A percentile compares a stretch with the other conserved stretches of the same genome.
Evolutionary conservation across 768 basidiomycete genomes (phyloP).

Genomic region (Daedaleopsis sinensis): DNA sequence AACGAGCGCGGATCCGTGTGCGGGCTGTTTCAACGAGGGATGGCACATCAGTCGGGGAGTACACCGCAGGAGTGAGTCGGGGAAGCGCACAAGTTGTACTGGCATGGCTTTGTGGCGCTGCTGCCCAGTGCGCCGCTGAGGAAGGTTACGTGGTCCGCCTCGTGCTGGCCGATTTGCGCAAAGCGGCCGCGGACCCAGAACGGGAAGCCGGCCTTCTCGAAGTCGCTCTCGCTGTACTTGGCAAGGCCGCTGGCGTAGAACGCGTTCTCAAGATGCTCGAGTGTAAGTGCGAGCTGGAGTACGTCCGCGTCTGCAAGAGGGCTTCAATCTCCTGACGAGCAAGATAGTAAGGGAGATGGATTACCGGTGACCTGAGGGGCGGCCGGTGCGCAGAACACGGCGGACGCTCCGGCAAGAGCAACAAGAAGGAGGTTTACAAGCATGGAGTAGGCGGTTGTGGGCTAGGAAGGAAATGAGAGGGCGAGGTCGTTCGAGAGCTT

Average conservation of each 20-base stretch:
- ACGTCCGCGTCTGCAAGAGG: constrained; percentile 27
- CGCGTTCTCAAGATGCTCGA: constrained; percentile 50
- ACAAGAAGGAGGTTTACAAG: no score
- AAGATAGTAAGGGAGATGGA: neutral
- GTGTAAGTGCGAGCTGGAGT: constrained; percentile 50
- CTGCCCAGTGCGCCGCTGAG: constrained; percentile 49
- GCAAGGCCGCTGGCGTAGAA: constrained; percentile 49
- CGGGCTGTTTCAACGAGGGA: constrained; percentile 31
- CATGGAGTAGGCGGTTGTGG: no score
- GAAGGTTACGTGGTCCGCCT: constrained; percentile 56
- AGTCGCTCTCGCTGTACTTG: constrained; percentile 49
- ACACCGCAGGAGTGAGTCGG: no score
- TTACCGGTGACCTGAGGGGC: constrained; percentile 1
- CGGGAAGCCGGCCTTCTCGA: constrained; percentile 49
- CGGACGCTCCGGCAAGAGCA: no score
- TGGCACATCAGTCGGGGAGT: neutral
- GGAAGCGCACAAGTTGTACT: constrained; percentile 58
- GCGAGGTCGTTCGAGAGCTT: no score
- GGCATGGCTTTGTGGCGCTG: constrained; percentile 53
- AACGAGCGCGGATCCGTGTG: constrained; percentile 48
- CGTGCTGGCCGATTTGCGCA: constrained; percentile 56
- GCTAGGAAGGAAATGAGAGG: no score
- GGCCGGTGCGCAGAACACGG: no score
- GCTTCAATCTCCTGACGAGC: no score
- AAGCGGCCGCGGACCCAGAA: constrained; percentile 53